A percentile compares a stretch with the other conserved stretches of the same genome.
These are phyloP conservation scores for Scheffersomyces stipitis DNA, from an alignment of 805 yeast species.

Conservation along the genomic window DNA sequence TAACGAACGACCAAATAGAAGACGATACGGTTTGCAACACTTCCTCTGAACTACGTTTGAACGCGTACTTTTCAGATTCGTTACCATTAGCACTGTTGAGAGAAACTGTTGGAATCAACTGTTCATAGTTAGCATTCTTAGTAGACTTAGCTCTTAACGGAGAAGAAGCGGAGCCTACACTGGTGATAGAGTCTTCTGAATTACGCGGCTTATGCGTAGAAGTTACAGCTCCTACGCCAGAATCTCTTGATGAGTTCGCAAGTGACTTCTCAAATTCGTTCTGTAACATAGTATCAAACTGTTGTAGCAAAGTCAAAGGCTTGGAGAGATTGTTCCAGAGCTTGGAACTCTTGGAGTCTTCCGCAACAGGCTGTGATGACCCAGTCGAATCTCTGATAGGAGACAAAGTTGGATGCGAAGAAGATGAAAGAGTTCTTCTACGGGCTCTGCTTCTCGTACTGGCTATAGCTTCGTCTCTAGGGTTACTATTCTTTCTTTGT, in stretches of 20 bases:
- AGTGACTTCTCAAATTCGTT: constrained; percentile 56
- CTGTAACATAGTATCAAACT: constrained; percentile 65
- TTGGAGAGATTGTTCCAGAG: constrained; percentile 30
- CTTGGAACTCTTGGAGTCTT: constrained; percentile 12
- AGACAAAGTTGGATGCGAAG: constrained; percentile 1
- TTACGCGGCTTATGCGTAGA: constrained; percentile 9
- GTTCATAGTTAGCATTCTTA: constrained; percentile 9
- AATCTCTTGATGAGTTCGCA: not conserved
- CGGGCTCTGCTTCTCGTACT: constrained; percentile 25
- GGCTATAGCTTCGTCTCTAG: constrained; percentile 28
- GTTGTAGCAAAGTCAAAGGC: constrained; percentile 55
- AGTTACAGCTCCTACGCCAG: constrained; percentile 2
- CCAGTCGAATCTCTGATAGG: not conserved
- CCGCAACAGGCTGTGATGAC: not conserved
- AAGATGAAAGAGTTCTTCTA: constrained; percentile 11
- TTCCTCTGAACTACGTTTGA: constrained; percentile 22
- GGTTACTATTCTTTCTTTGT: constrained; percentile 20
- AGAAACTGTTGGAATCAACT: constrained; percentile 1
- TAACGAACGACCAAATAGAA: constrained; percentile 44
- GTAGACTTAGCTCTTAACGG: constrained; percentile 25
- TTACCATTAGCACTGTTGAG: not conserved
- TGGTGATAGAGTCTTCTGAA: constrained; percentile 28
- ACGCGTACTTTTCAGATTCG: not conserved
- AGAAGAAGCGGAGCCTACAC: constrained; percentile 21
- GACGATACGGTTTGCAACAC: constrained; percentile 42